A percentile compares a stretch with the other conserved stretches of the same genome.
Evolutionary conservation across 352 stramenopile species (phyloP).

Genomic region (Globisporangium barbulae): DNA sequence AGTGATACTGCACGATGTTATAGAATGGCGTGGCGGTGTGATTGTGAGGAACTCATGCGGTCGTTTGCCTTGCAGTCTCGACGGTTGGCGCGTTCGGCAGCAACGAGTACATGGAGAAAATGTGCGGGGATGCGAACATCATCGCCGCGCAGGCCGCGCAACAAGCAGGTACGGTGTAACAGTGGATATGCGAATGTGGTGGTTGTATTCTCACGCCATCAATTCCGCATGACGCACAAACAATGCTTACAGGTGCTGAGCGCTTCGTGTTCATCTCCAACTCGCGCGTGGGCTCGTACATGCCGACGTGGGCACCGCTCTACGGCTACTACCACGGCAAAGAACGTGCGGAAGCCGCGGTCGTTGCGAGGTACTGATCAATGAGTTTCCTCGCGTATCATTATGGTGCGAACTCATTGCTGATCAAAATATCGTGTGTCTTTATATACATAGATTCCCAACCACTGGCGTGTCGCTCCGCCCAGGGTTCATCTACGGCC

Average conservation of each 20-base stretch:
- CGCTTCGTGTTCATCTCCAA: constrained; percentile 92
- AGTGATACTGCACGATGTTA: background rate
- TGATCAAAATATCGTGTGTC: background rate
- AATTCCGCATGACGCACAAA: background rate
- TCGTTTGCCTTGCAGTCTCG: constrained; percentile 45
- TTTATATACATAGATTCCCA: constrained; percentile 45
- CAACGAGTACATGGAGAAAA: constrained; percentile 87
- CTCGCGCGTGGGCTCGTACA: constrained; percentile 79
- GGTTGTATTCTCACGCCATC: background rate
- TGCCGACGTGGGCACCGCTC: constrained; percentile 72
- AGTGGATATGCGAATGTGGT: background rate
- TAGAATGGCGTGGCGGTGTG: background rate
- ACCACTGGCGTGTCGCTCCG: constrained; percentile 75
- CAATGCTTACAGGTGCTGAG: constrained; percentile 32
- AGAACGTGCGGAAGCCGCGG: constrained; percentile 73
- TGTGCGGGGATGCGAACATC: constrained; percentile 88
- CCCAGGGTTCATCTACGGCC: constrained; percentile 90
- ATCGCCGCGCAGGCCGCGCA: constrained; percentile 68
- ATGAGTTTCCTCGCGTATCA: background rate
- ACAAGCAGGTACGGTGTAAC: constrained; percentile 34
- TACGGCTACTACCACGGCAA: constrained; percentile 91
- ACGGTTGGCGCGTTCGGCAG: constrained; percentile 86
- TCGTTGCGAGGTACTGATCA: constrained; percentile 49
- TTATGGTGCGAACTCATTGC: background rate
- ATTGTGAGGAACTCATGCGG: background rate